phyloP scores from a whole-genome alignment of 306 rosid genomes.

The Prunus campanulata region DNA sequence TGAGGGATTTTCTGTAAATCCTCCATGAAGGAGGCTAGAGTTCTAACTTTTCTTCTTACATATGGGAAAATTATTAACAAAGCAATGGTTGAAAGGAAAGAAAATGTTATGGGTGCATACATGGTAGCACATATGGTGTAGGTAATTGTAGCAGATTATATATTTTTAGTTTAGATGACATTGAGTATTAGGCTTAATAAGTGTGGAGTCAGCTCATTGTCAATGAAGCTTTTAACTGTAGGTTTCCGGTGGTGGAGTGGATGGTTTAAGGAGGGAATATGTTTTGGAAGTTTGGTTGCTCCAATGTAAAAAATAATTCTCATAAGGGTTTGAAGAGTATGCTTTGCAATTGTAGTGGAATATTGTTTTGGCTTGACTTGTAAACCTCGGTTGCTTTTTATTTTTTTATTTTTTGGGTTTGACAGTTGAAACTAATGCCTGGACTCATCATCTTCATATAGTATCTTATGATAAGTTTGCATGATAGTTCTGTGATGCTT shows the following conservation, averaged over 20 bases:
- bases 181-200: neutral
- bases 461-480: neutral
- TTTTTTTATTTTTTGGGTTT: neutral
- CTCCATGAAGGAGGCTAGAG: neutral
- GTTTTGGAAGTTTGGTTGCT: neutral
- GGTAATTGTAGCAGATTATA: neutral
- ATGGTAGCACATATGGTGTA: neutral
- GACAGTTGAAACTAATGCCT: neutral
- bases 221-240: neutral
- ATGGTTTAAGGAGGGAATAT: conserved; percentile 6
- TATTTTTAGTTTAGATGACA: neutral
- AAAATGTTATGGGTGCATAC: too few relatives aligned
- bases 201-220: neutral
- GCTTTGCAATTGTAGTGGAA: neutral
- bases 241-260: neutral
- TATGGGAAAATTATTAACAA: neutral
- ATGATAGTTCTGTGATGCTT: neutral
- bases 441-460: neutral
- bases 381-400: neutral
- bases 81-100: neutral
- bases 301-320: neutral
- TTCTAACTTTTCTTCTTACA: neutral
- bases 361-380: neutral
- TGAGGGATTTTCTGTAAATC: neutral
- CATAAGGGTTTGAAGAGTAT: neutral